These are phyloP conservation scores for Parathielavia appendiculata DNA, from an alignment of 495 filamentous ascomycete species.

Conservation along the genomic window DNA sequence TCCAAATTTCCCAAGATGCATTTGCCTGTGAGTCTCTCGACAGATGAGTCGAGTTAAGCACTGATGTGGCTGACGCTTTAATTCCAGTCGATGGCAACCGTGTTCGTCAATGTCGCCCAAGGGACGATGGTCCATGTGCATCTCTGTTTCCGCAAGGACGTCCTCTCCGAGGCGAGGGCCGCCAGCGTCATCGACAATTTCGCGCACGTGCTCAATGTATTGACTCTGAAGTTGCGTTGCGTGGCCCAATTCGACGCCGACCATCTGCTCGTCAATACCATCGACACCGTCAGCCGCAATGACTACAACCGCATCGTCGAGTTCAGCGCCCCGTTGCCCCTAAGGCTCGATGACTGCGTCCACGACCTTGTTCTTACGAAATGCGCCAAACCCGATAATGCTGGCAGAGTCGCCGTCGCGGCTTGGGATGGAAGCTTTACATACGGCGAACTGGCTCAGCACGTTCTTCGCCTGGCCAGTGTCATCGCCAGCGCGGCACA, in stretches of 20 bases:
- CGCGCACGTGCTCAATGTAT: conserved; percentile 5
- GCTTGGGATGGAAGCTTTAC: conserved; percentile 49
- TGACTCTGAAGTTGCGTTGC: conserved; percentile 4
- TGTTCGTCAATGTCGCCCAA: conserved; percentile 6
- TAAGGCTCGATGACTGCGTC: conserved; percentile 10
- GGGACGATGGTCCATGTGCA: conserved; percentile 13
- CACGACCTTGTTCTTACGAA: conserved; percentile 7
- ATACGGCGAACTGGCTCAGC: conserved; percentile 46
- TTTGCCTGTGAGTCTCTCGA: conserved; percentile 7
- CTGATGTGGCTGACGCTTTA: not conserved
- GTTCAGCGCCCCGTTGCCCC: conserved; percentile 6
- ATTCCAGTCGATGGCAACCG: conserved; percentile 5
- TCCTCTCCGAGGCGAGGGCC: not conserved
- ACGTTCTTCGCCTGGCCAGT: conserved; percentile 42
- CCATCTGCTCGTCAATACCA: conserved; percentile 2
- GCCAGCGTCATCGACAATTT: conserved; percentile 10
- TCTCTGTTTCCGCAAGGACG: conserved; percentile 11
- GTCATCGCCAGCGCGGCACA: conserved; percentile 16
- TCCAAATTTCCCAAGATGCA: conserved; percentile 12
- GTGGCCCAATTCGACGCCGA: conserved; percentile 1
- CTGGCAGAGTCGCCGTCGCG: conserved; percentile 12
- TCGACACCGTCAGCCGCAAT: conserved; percentile 8
- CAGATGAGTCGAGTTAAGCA: too few relatives aligned
- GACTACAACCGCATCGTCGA: conserved; percentile 14
- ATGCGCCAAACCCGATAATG: conserved; percentile 7